These are phyloP conservation scores for Smittium mucronatum DNA, from an alignment of 371 early-diverging fungal species.

Conservation along the genomic window DNA sequence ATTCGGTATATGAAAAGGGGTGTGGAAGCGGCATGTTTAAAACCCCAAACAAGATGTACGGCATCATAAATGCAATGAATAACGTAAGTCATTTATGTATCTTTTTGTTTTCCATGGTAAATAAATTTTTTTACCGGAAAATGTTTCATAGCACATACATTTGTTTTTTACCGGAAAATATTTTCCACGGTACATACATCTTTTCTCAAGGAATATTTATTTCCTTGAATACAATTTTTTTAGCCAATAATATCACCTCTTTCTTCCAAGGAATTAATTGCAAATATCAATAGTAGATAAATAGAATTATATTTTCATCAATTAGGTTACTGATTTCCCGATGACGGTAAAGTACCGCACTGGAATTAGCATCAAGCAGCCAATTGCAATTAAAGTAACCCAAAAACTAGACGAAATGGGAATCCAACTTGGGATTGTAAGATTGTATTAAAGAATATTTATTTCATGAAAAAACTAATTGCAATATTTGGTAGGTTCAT, in stretches of 20 bases:
- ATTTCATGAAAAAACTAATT: neutral
- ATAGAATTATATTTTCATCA: no score
- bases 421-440: neutral
- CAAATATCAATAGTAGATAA: no score
- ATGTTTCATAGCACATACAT: no score
- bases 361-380: slow-evolving; percentile 50
- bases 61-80: slow-evolving; percentile 65
- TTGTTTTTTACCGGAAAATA: no score
- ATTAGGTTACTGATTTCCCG: slow-evolving; percentile 50
- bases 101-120: no score
- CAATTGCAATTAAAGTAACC: slow-evolving; percentile 60
- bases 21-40: slow-evolving; percentile 73
- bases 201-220: no score
- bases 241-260: no score
- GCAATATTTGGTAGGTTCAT: slow-evolving; percentile 43
- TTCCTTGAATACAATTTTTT: no score
- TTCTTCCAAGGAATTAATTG: no score
- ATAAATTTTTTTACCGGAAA: no score
- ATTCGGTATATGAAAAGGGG: slow-evolving; percentile 67
- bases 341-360: slow-evolving; percentile 86
- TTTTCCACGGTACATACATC: no score
- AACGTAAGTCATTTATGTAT: slow-evolving; percentile 5
- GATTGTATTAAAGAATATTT: no score
- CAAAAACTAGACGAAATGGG: slow-evolving; percentile 38
- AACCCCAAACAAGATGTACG: slow-evolving; percentile 47